Evolutionary conservation across 257 asterid genomes (phyloP).

Genomic region (Gentiana macrophylla): DNA sequence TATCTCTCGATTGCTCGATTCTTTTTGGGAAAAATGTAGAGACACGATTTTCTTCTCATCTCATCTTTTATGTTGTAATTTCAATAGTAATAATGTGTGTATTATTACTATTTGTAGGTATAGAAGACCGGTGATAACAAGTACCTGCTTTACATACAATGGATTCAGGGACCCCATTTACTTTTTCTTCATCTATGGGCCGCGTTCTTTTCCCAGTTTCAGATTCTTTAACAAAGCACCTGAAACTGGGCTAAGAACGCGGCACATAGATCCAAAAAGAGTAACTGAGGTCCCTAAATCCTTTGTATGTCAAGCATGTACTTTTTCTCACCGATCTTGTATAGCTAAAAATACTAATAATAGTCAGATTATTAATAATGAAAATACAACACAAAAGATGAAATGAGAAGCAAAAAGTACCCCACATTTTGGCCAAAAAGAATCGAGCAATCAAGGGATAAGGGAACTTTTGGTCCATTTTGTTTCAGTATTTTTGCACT

Average conservation of each 20-base stretch:
- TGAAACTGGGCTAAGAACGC: conserved; percentile 82
- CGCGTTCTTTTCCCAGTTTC: conserved; percentile 80
- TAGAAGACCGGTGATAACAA: conserved; percentile 86
- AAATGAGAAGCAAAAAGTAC: background rate
- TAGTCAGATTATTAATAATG: too few relatives aligned
- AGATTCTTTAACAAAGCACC: conserved; percentile 58
- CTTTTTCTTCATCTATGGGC: conserved; percentile 74
- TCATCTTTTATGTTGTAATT: background rate
- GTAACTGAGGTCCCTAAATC: conserved; percentile 78
- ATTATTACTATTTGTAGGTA: conserved; percentile 37
- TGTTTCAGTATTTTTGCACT: too few relatives aligned
- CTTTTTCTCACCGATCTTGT: conserved; percentile 82
- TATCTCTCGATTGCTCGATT: too few relatives aligned
- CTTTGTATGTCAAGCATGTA: conserved; percentile 84
- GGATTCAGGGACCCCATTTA: conserved; percentile 55
- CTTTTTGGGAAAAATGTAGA: too few relatives aligned
- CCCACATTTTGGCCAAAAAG: too few relatives aligned
- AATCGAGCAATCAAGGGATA: too few relatives aligned
- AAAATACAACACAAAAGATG: background rate
- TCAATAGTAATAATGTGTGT: background rate
- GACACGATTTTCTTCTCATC: background rate
- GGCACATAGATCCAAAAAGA: conserved; percentile 80
- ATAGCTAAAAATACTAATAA: conserved; percentile 43
- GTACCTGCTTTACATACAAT: conserved; percentile 78
- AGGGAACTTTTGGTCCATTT: too few relatives aligned